These are phyloP conservation scores for Candida boleticola DNA, from an alignment of 805 yeast genomes.

Conservation along the genomic window DNA sequence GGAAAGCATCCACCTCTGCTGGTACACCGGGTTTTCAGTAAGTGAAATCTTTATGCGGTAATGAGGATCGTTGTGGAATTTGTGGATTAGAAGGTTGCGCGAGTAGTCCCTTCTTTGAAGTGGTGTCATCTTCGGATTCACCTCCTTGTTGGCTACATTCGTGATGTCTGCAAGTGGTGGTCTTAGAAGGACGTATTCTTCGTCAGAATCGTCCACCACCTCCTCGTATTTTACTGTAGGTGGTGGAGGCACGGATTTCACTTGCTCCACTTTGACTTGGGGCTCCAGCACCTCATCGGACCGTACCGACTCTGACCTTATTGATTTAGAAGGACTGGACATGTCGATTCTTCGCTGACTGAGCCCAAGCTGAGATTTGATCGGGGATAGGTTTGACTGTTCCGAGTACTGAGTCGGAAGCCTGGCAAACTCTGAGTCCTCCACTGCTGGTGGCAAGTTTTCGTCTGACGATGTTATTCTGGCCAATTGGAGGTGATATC, in stretches of 20 bases:
- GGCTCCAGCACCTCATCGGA: not conserved
- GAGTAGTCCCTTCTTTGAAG: conserved; percentile 32
- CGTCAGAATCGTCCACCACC: conserved; percentile 4
- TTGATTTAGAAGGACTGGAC: not conserved
- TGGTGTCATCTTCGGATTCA: conserved; percentile 18
- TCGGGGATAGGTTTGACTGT: not conserved
- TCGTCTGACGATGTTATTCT: not conserved
- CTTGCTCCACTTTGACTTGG: not conserved
- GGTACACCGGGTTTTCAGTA: conserved; percentile 33
- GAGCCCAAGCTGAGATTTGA: not conserved
- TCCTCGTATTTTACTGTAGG: not conserved
- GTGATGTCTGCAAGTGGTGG: conserved; percentile 2
- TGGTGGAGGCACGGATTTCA: not conserved
- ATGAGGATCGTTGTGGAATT: conserved; percentile 15
- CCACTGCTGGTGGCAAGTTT: not conserved
- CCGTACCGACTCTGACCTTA: not conserved
- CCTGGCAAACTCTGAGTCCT: conserved; percentile 15
- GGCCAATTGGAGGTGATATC: not conserved
- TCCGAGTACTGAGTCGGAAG: conserved; percentile 28
- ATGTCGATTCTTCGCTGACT: not conserved
- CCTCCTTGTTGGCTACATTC: not conserved
- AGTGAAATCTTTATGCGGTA: conserved; percentile 22
- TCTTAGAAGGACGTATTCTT: conserved; percentile 1
- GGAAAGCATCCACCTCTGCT: conserved; percentile 30
- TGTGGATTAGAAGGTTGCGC: conserved; percentile 21